Evolutionary conservation across 2,329 filamentous ascomycete species (phyloP), one percentile per base, ranked within the genome.

Genomic region (Alternaria dauci): DNA sequence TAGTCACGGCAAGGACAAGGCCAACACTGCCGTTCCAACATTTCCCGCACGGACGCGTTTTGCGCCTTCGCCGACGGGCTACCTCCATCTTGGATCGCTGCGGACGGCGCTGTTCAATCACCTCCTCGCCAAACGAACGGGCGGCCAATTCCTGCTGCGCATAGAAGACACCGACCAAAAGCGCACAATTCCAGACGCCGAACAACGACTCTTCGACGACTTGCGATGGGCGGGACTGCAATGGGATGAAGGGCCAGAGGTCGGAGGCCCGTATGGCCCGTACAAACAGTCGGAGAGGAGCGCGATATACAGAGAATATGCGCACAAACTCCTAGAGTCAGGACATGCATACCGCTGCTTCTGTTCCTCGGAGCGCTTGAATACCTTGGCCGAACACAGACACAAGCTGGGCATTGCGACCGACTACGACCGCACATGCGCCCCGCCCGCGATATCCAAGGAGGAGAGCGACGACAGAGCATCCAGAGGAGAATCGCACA

Each of bases 51-150:
- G 92, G 76, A 92, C 95, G 18, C 89, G 95, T 47, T 99, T 99
- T 79, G 95, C 96, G 1, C 95, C 95, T 0, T 98, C 95, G 1
- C 95, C 95, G 0, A 99, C 95, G 0, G 95, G 95, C 1, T 94
- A 94, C 71, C 85, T 99, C 25, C 95, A 99, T 79, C 84, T 99
- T 12, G 95, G 95, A 4, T 97, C 94, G 0, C 79, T 99, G 36
- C 86, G 95, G 59, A 99, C 95, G 0, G 96, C 96, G 0, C 80
- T 99, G n/a, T 98, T 93, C 82, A 98, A 97, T 73, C 97, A 94
- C 69, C 82, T 99, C 5, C 85, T 96, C n/a, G 94, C 95, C 0
- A 91, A 89, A 72, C 88, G 90, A 3, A 97, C 95, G 0, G 89
- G 91, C 5, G 95, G 95, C 7, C 91, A 96, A 76, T 99, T 99